These are phyloP conservation scores for Ogataea ramenticola DNA, from an alignment of 805 yeast species.

Conservation along the genomic window DNA sequence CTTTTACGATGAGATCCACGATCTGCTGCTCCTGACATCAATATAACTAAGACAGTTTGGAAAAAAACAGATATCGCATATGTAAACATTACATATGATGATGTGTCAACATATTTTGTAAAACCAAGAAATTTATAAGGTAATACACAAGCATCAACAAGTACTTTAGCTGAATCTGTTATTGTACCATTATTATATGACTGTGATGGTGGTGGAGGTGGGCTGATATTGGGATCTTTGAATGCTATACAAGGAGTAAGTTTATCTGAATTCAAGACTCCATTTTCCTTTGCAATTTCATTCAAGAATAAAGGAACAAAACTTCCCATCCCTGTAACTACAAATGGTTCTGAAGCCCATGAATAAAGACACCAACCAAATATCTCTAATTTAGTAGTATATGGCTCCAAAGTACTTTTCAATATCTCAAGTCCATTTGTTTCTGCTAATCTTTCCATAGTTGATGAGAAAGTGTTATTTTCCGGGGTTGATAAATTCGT, in stretches of 20 bases:
- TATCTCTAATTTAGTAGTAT: constrained; percentile 36
- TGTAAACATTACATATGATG: constrained; percentile 68
- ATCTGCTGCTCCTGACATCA: constrained; percentile 69
- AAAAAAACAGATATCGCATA: constrained; percentile 64
- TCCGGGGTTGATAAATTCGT: too few species aligned
- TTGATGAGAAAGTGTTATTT: neutral
- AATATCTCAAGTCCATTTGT: neutral
- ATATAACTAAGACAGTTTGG: constrained; percentile 64
- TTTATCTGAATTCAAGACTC: constrained; percentile 56
- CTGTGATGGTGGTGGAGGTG: constrained; percentile 21
- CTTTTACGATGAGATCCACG: constrained; percentile 53
- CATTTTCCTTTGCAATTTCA: constrained; percentile 66
- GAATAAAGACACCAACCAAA: constrained; percentile 65
- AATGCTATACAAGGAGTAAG: constrained; percentile 39
- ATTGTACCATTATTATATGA: constrained; percentile 1
- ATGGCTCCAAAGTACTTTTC: constrained; percentile 6
- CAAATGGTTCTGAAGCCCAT: constrained; percentile 76
- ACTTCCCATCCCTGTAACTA: constrained; percentile 73
- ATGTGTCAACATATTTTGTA: constrained; percentile 50
- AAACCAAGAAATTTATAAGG: constrained; percentile 21
- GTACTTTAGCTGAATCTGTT: neutral
- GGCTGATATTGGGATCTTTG: constrained; percentile 5
- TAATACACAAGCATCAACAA: constrained; percentile 22
- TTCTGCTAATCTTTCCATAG: neutral
- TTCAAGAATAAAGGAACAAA: constrained; percentile 69